Percentiles rank a stretch among this genome's conserved stretches.
phyloP scores from a whole-genome alignment of 441 rosid species.

The Pelargonium australe region DNA sequence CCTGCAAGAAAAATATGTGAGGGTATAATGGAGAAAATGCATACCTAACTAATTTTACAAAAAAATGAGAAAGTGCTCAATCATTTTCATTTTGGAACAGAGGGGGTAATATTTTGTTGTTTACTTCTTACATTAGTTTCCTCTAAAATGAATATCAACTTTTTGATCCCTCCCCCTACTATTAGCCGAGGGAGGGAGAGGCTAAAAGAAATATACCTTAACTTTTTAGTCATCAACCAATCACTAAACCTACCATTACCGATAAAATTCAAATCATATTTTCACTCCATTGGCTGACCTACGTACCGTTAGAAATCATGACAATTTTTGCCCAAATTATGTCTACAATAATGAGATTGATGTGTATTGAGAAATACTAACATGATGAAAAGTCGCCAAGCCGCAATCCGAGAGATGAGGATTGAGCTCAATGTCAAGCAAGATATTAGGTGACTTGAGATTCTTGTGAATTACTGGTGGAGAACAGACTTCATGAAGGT shows the following conservation, averaged over 20 bases:
- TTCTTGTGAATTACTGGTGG: slow-evolving; percentile 86
- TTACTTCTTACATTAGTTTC: neutral
- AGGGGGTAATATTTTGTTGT: neutral
- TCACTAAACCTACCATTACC: too few relatives aligned
- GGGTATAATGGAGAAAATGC: neutral
- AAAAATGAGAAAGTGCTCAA: too few relatives aligned
- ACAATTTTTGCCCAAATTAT: too few relatives aligned
- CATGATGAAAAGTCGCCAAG: slow-evolving; percentile 63
- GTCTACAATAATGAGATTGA: neutral
- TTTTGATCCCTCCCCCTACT: too few relatives aligned
- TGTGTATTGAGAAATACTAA: slow-evolving; percentile 19
- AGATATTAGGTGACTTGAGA: slow-evolving; percentile 80
- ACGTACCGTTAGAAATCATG: too few relatives aligned
- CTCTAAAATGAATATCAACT: too few relatives aligned
- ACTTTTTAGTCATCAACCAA: too few relatives aligned
- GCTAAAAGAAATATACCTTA: too few relatives aligned
- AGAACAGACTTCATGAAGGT: slow-evolving; percentile 84
- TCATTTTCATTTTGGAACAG: too few relatives aligned
- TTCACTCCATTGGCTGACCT: neutral
- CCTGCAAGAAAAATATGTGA: neutral
- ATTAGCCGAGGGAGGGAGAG: too few relatives aligned
- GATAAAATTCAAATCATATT: neutral
- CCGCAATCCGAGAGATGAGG: slow-evolving; percentile 82
- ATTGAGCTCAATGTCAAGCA: slow-evolving; percentile 77
- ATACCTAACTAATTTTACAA: too few relatives aligned